A percentile compares a stretch with the other conserved stretches of the same genome.
These are phyloP conservation scores for Stemphylium vesicarium DNA, from an alignment of 2,329 filamentous ascomycete species.

Conservation along the genomic window DNA sequence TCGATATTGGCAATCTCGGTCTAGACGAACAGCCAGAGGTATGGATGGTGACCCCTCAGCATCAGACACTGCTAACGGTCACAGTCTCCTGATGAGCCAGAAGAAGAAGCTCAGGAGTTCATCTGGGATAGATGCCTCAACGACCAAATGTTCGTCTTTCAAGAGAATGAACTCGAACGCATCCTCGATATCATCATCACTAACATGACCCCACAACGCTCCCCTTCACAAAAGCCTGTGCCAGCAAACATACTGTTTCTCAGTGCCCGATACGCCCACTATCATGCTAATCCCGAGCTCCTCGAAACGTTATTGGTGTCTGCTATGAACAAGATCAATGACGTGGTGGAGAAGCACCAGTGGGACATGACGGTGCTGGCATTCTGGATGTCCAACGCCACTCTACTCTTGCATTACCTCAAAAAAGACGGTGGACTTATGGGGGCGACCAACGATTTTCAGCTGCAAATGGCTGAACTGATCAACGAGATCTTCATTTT, in stretches of 20 bases:
- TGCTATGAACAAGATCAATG: slow-evolving; percentile 95
- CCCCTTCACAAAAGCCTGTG: slow-evolving; percentile 95
- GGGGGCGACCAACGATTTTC: slow-evolving; percentile 83
- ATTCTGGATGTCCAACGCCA: slow-evolving; percentile 98
- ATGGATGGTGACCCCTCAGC: slow-evolving; percentile 35
- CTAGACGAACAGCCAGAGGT: slow-evolving; percentile 96
- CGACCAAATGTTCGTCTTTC: slow-evolving; percentile 99
- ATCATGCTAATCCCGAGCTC: slow-evolving; percentile 87
- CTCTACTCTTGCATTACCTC: slow-evolving; percentile 90
- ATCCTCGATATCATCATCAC: slow-evolving; percentile 97
- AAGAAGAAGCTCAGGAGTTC: slow-evolving; percentile 91
- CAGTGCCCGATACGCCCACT: slow-evolving; percentile 93
- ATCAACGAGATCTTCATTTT: slow-evolving; percentile 99
- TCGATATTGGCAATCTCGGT: slow-evolving; percentile 92
- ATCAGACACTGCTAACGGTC: slow-evolving; percentile 26
- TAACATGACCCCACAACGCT: slow-evolving; percentile 95
- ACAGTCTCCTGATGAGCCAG: slow-evolving; percentile 71
- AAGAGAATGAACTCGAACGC: slow-evolving; percentile 87
- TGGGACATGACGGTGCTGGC: slow-evolving; percentile 99
- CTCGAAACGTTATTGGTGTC: slow-evolving; percentile 79
- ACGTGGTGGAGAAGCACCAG: slow-evolving; percentile 91
- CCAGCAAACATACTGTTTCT: slow-evolving; percentile 97
- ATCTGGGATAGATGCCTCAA: slow-evolving; percentile 93
- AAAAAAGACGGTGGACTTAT: slow-evolving; percentile 90
- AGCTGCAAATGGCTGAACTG: slow-evolving; percentile 89